phyloP scores from a whole-genome alignment of 2,329 filamentous ascomycete genomes.

The Orbilia javanica region DNA sequence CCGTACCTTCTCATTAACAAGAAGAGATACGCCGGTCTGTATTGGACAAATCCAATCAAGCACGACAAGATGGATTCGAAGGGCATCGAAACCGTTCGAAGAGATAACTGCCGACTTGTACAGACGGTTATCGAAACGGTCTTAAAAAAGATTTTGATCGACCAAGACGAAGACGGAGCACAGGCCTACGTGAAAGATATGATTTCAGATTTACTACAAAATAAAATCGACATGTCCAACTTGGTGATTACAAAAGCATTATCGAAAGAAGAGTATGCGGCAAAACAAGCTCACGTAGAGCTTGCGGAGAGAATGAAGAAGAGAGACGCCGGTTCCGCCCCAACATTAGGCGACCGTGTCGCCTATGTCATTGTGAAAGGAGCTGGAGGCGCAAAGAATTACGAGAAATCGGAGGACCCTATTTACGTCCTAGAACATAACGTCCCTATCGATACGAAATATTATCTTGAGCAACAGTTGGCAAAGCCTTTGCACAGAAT shows the following conservation, averaged over 20 bases:
- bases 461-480: slow-evolving; percentile 98
- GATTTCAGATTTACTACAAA: slow-evolving; percentile 93
- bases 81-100: slow-evolving; percentile 96
- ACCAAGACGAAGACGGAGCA: slow-evolving; percentile 87
- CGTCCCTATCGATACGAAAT: slow-evolving; percentile 96
- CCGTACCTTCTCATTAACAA: slow-evolving; percentile 99
- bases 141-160: slow-evolving; percentile 92
- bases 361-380: slow-evolving; percentile 98
- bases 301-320: slow-evolving; percentile 97
- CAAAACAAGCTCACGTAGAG: slow-evolving; percentile 95
- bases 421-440: slow-evolving; percentile 98
- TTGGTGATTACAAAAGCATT: slow-evolving; percentile 98
- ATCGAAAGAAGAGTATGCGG: slow-evolving; percentile 87
- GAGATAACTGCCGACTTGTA: slow-evolving; percentile 95
- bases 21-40: slow-evolving; percentile 97
- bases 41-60: slow-evolving; percentile 94
- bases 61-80: slow-evolving; percentile 99
- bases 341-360: slow-evolving; percentile 91
- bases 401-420: slow-evolving; percentile 96
- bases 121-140: slow-evolving; percentile 98
- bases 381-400: slow-evolving; percentile 88
- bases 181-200: slow-evolving; percentile 98
- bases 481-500: slow-evolving; percentile 94
- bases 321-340: slow-evolving; percentile 90
- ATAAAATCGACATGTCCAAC: slow-evolving; percentile 99